Evolutionary conservation across 2,329 filamentous ascomycete species (phyloP).

Genomic region (Aspergillus felis): DNA sequence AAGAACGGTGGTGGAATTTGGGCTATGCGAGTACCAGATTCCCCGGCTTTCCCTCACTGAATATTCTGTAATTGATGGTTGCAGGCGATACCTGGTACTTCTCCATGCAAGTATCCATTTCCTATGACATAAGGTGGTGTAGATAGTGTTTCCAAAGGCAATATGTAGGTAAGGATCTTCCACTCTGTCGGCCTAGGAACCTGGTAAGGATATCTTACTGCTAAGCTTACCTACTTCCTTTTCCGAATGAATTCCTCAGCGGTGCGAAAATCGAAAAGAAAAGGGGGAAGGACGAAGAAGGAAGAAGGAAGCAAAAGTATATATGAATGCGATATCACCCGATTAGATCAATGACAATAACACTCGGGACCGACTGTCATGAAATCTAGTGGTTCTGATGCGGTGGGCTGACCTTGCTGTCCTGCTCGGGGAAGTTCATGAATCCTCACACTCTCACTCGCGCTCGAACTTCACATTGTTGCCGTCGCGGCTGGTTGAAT

Average conservation of each 20-base stretch:
- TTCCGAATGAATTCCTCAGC: background rate
- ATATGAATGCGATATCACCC: background rate
- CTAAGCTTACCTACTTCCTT: no score
- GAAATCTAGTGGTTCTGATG: background rate
- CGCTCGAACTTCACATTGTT: background rate
- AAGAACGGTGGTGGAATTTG: background rate
- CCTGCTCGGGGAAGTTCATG: background rate
- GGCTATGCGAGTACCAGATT: no score
- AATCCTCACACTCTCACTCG: background rate
- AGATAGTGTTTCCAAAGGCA: background rate
- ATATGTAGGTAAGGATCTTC: background rate
- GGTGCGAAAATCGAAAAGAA: background rate
- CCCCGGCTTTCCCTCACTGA: no score
- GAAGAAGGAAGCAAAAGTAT: background rate
- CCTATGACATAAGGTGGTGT: no score
- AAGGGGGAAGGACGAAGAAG: background rate
- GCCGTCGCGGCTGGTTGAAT: background rate
- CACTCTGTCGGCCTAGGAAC: background rate
- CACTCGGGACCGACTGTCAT: background rate
- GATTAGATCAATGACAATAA: background rate
- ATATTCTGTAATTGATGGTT: no score
- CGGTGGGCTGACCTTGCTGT: background rate
- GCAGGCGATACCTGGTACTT: no score
- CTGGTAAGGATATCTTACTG: background rate
- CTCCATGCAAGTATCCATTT: no score